Evolutionary conservation across 2,329 filamentous ascomycete species (phyloP).

Genomic region (Basipetospora chlamydospora): DNA sequence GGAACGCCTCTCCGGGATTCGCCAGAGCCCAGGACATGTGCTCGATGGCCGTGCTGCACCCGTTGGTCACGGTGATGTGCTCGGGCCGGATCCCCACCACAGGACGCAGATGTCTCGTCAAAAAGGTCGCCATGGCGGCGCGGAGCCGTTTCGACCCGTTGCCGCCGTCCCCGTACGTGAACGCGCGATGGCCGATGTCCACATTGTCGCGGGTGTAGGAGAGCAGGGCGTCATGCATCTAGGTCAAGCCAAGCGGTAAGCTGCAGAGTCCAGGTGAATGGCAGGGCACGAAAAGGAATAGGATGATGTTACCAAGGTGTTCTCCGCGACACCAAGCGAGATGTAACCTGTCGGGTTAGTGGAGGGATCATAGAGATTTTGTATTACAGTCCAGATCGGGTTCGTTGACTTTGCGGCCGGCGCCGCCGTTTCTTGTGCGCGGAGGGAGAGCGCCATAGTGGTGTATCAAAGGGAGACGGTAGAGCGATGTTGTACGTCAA

Average conservation of each 20-base stretch:
- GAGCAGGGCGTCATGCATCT: slow-evolving; percentile 30
- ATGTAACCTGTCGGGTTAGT: slow-evolving; percentile 29
- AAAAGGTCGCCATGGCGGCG: slow-evolving; percentile 18
- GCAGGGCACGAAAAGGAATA: no score
- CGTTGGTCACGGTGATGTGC: slow-evolving; percentile 23
- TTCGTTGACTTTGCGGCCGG: neutral
- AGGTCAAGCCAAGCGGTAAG: no score
- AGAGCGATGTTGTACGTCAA: no score
- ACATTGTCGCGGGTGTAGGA: slow-evolving; percentile 25
- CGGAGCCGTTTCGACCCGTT: slow-evolving; percentile 20
- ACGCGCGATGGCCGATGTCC: slow-evolving; percentile 14
- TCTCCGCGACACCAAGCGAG: slow-evolving; percentile 37
- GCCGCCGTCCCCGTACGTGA: slow-evolving; percentile 27
- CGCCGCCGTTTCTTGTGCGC: neutral
- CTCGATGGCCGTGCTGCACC: slow-evolving; percentile 25
- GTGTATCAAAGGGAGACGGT: neutral
- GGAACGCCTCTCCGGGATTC: slow-evolving; percentile 23
- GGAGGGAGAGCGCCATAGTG: neutral
- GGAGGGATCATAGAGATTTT: slow-evolving; percentile 25
- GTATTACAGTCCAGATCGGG: slow-evolving; percentile 27
- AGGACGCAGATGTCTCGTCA: slow-evolving; percentile 19
- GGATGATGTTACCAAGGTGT: no score
- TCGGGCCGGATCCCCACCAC: slow-evolving; percentile 14
- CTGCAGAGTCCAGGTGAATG: slow-evolving; percentile 29
- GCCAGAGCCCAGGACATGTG: slow-evolving; percentile 23